A percentile compares a stretch with the other conserved stretches of the same genome.
These are phyloP conservation scores for Colletotrichum acutatum DNA, from an alignment of 2,329 filamentous ascomycete genomes.

Conservation along the genomic window DNA sequence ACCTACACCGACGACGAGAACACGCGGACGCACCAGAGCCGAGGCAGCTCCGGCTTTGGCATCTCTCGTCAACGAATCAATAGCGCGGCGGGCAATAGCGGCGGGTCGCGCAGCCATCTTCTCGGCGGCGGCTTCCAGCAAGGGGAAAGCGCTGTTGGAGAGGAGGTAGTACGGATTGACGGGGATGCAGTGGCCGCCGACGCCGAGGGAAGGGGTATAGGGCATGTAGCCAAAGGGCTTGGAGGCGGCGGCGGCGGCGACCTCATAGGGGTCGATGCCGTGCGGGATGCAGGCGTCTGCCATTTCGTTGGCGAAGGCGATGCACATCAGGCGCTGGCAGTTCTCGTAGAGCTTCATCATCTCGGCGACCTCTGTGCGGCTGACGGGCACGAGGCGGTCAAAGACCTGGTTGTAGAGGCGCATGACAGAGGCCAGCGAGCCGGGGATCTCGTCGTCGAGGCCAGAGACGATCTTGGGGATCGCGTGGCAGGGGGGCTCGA, in stretches of 20 bases:
- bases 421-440: constrained; percentile 48
- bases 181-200: constrained; percentile 57
- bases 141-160: constrained; percentile 48
- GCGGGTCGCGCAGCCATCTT: constrained; percentile 47
- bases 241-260: constrained; percentile 48
- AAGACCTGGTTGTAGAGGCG: constrained; percentile 51
- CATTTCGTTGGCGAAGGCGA: constrained; percentile 57
- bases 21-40: constrained; percentile 37
- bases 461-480: constrained; percentile 58
- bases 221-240: constrained; percentile 55
- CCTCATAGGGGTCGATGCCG: constrained; percentile 52
- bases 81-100: constrained; percentile 39
- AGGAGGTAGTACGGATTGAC: constrained; percentile 56
- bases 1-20: constrained; percentile 47
- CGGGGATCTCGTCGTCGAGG: constrained; percentile 45
- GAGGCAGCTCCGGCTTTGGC: not conserved
- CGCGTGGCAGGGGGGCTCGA: constrained; percentile 39
- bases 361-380: constrained; percentile 54
- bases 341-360: constrained; percentile 60
- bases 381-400: constrained; percentile 50
- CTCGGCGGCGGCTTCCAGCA: constrained; percentile 49
- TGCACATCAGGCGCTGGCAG: constrained; percentile 54
- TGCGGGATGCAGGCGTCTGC: constrained; percentile 50
- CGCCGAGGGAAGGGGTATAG: constrained; percentile 49
- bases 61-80: not conserved